A percentile compares a stretch with the other conserved stretches of the same genome.
Evolutionary conservation across 2,329 filamentous ascomycete species (phyloP).

Genomic region (Colletotrichum destructivum): DNA sequence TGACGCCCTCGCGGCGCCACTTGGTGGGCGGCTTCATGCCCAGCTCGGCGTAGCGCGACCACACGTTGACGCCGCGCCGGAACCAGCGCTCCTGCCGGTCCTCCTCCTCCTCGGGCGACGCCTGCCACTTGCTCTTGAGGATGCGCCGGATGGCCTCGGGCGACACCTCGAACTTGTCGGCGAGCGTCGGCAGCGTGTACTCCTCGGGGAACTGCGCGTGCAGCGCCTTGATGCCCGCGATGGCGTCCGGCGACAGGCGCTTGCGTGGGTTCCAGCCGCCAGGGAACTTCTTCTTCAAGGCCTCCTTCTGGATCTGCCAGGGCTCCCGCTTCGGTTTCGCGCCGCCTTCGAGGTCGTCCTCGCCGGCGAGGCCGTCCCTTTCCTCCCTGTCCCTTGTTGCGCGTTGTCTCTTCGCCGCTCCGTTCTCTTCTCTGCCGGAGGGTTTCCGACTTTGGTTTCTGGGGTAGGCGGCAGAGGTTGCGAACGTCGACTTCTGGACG

Average conservation of each 20-base stretch:
- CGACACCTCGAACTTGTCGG: slow-evolving; percentile 87
- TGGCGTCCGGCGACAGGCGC: slow-evolving; percentile 89
- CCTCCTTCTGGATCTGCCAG: slow-evolving; percentile 85
- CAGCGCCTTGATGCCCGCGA: slow-evolving; percentile 90
- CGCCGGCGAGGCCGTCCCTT: neutral
- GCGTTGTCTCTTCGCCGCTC: neutral
- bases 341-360: slow-evolving; percentile 38
- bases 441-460: slow-evolving; percentile 41
- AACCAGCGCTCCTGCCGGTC: slow-evolving; percentile 74
- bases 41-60: slow-evolving; percentile 71
- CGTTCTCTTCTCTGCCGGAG: slow-evolving; percentile 32
- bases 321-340: slow-evolving; percentile 54
- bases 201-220: slow-evolving; percentile 82
- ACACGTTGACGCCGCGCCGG: slow-evolving; percentile 72
- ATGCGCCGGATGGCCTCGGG: slow-evolving; percentile 91
- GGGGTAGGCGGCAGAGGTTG: neutral
- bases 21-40: slow-evolving; percentile 73
- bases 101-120: slow-evolving; percentile 69
- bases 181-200: slow-evolving; percentile 82
- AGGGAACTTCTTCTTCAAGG: slow-evolving; percentile 83
- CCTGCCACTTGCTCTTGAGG: slow-evolving; percentile 82
- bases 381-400: neutral
- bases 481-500: slow-evolving; percentile 8
- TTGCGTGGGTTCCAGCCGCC: slow-evolving; percentile 88
- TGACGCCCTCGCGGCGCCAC: slow-evolving; percentile 72